phyloP scores from a whole-genome alignment of 2,329 filamentous ascomycete genomes.

The Exophiala phaeomuriformis region DNA sequence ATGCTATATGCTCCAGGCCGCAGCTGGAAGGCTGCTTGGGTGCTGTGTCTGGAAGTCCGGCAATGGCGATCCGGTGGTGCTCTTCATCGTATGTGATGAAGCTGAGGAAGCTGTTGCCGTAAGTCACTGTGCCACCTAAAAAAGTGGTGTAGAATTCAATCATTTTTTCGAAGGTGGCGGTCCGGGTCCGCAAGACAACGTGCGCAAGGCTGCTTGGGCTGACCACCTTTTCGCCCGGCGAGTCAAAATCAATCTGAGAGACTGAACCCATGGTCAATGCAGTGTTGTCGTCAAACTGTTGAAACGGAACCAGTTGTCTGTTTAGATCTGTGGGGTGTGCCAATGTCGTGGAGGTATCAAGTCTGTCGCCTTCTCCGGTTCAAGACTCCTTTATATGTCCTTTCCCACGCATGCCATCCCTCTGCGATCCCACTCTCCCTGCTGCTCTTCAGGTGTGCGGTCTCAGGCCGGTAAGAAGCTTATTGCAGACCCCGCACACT shows the following conservation, averaged over 20 bases:
- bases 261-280: not conserved
- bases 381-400: too few species aligned
- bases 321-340: too few species aligned
- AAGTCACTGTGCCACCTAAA: slow-evolving; percentile 3
- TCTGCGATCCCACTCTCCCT: too few species aligned
- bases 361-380: too few species aligned
- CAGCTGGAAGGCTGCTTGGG: slow-evolving; percentile 3
- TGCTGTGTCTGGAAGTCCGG: slow-evolving; percentile 1
- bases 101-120: slow-evolving; percentile 1
- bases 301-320: not conserved
- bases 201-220: not conserved
- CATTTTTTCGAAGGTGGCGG: not conserved
- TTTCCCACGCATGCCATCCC: too few species aligned
- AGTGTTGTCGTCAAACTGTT: not conserved
- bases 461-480: too few species aligned
- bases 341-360: too few species aligned
- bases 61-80: slow-evolving; percentile 12
- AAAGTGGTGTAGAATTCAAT: slow-evolving; percentile 5
- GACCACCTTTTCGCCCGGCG: not conserved
- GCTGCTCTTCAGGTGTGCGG: too few species aligned
- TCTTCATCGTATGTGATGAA: slow-evolving; percentile 16
- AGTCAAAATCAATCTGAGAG: not conserved
- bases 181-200: not conserved
- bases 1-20: slow-evolving; percentile 41
- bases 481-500: too few species aligned